Percentiles rank a stretch among this genome's conserved stretches.
phyloP scores from a whole-genome alignment of 2,329 filamentous ascomycete species.

The Capronia coronata region DNA sequence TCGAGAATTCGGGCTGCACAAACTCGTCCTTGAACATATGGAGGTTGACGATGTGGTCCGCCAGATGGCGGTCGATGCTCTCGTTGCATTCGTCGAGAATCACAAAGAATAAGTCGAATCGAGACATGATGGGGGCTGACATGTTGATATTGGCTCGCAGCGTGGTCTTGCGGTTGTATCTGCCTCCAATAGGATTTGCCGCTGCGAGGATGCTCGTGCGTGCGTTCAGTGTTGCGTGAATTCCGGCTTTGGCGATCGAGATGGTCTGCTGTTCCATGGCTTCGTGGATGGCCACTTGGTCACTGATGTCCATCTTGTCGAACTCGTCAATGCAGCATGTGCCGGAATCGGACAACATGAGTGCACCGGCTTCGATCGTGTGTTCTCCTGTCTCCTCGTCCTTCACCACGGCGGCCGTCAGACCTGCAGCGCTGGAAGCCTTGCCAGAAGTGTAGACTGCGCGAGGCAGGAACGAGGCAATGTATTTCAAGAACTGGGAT shows the following conservation, averaged over 20 bases:
- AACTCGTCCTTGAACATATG: constrained; percentile 90
- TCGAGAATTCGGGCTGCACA: constrained; percentile 87
- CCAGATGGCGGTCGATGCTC: constrained; percentile 78
- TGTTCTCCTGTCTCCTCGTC: constrained; percentile 98
- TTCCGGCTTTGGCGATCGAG: constrained; percentile 95
- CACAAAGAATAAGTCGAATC: constrained; percentile 98
- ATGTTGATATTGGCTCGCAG: constrained; percentile 96
- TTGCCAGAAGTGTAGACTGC: constrained; percentile 98
- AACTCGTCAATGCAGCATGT: constrained; percentile 99
- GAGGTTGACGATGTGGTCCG: constrained; percentile 88
- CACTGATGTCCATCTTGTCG: constrained; percentile 97
- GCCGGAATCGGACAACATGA: constrained; percentile 95
- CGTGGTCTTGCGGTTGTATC: constrained; percentile 96
- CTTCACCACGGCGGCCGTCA: constrained; percentile 94
- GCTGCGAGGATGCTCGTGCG: constrained; percentile 92
- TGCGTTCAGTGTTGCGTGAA: constrained; percentile 94
- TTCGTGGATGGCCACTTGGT: constrained; percentile 98
- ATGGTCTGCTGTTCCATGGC: constrained; percentile 99
- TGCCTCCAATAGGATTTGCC: constrained; percentile 88
- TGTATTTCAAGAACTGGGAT: constrained; percentile 87
- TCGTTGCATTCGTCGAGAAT: constrained; percentile 97
- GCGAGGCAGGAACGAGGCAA: constrained; percentile 92
- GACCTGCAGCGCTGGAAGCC: constrained; percentile 91
- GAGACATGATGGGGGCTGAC: constrained; percentile 97
- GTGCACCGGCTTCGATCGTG: constrained; percentile 93